Percentiles rank a stretch among this genome's conserved stretches.
Conservation (phyloP, 805 yeast genomes). For the Saturnispora galanensis region DNA sequence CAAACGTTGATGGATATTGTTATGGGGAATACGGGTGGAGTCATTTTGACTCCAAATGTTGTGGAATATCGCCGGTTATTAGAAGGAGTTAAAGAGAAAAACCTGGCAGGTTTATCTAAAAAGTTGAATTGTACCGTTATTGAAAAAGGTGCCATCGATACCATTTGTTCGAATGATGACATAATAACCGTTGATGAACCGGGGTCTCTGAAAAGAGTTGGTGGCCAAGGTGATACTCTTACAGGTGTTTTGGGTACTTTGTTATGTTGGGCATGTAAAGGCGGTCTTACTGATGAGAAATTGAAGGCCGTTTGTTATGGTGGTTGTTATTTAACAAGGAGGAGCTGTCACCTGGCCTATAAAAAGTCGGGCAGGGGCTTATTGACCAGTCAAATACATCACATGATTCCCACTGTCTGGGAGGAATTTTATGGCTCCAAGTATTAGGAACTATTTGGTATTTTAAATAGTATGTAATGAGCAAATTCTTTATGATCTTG, state of each 20-base stretch:
- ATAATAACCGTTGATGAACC: constrained; percentile 32
- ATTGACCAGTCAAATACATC: constrained; percentile 78
- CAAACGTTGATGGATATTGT: constrained; percentile 37
- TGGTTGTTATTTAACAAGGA: constrained; percentile 59
- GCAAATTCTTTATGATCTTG: too few species aligned
- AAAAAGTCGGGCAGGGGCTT: constrained; percentile 58
- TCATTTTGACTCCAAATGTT: constrained; percentile 82
- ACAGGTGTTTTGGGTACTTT: constrained; percentile 81
- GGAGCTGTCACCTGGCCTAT: constrained; percentile 58
- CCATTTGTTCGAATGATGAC: constrained; percentile 41
- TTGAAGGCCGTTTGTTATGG: constrained; percentile 54
- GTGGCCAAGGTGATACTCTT: constrained; percentile 95
- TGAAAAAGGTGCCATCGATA: constrained; percentile 63
- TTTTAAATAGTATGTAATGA: too few species aligned
- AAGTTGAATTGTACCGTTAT: constrained; percentile 50
- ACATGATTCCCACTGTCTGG: constrained; percentile 56
- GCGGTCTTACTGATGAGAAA: constrained; percentile 34
- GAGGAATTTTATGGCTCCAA: constrained; percentile 15
- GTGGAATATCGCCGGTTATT: constrained; percentile 70
- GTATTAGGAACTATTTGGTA: not conserved
- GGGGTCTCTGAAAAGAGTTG: constrained; percentile 77
- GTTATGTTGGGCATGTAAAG: constrained; percentile 71
- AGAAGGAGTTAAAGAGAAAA: constrained; percentile 22
- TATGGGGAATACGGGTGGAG: constrained; percentile 37
- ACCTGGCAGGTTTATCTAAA: constrained; percentile 36